A percentile compares a stretch with the other conserved stretches of the same genome.
These are phyloP conservation scores for Pyrenula aspistea DNA, from an alignment of 495 filamentous ascomycete genomes.

Conservation along the genomic window DNA sequence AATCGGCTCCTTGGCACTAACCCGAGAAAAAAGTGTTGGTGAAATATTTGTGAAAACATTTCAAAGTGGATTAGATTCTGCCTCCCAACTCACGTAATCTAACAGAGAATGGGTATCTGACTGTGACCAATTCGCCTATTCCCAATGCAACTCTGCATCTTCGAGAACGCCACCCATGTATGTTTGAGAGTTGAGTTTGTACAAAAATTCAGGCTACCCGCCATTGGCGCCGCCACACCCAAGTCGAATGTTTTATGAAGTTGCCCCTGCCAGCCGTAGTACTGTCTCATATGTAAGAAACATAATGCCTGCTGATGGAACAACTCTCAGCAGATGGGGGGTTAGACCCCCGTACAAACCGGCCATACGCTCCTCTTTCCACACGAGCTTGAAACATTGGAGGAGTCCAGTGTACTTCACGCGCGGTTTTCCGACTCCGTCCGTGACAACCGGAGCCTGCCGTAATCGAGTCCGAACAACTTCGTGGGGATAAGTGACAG, in stretches of 20 bases:
- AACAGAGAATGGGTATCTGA: no score
- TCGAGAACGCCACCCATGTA: neutral
- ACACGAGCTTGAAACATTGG: constrained; percentile 41
- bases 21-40: no score
- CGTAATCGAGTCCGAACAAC: constrained; percentile 42
- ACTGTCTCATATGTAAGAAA: constrained; percentile 58
- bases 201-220: neutral
- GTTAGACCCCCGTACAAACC: constrained; percentile 46
- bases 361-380: constrained; percentile 42
- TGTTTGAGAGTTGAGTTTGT: neutral
- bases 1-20: no score
- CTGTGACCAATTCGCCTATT: no score
- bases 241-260: neutral
- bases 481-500: constrained; percentile 49
- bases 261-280: neutral
- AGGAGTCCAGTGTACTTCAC: constrained; percentile 44
- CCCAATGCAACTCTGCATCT: no score
- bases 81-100: no score
- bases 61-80: no score
- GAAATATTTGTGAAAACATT: no score
- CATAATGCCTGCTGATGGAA: constrained; percentile 87
- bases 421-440: constrained; percentile 16
- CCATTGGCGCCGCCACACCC: neutral
- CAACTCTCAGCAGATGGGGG: constrained; percentile 45
- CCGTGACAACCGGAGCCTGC: constrained; percentile 35